Conservation (phyloP, 805 yeast species). For the Ogataea nitratoaversa region DNA sequence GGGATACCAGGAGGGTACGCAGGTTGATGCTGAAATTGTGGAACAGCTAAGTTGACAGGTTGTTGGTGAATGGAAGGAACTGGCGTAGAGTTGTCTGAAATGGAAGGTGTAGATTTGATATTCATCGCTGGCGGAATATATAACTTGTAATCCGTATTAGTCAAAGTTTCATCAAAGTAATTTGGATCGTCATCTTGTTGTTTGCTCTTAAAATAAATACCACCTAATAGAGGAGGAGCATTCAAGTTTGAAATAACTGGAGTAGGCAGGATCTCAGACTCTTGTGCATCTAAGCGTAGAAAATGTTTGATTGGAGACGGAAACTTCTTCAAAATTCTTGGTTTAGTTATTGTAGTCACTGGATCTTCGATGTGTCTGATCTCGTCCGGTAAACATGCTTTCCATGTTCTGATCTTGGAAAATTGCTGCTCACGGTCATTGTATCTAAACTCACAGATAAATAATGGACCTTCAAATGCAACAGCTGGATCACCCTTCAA, state of each 20-base stretch:
- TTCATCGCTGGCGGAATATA: constrained; percentile 30
- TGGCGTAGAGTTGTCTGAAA: constrained; percentile 7
- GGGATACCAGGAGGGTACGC: neutral
- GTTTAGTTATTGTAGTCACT: constrained; percentile 59
- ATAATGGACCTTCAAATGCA: constrained; percentile 76
- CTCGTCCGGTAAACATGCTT: constrained; percentile 96
- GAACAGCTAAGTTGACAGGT: no score
- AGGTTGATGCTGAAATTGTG: neutral
- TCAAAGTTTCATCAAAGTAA: constrained; percentile 33
- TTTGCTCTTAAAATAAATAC: constrained; percentile 74
- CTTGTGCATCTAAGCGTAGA: constrained; percentile 69
- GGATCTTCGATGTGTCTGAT: constrained; percentile 83
- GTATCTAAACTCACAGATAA: constrained; percentile 91
- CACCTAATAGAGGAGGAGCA: constrained; percentile 94
- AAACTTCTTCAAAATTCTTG: constrained; percentile 65
- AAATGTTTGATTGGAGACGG: constrained; percentile 82
- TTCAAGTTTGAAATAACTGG: constrained; percentile 77
- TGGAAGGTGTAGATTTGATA: constrained; percentile 17
- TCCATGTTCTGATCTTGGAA: constrained; percentile 96
- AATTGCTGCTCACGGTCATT: constrained; percentile 87
- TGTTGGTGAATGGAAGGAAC: neutral
- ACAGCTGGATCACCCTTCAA: constrained; percentile 91
- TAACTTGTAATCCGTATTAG: constrained; percentile 24
- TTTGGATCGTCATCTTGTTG: constrained; percentile 81
- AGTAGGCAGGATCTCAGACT: constrained; percentile 72